Base-by-base conservation (phyloP, 1,284 basidiomycete species). In the Rhodotorula sp. region DNA sequence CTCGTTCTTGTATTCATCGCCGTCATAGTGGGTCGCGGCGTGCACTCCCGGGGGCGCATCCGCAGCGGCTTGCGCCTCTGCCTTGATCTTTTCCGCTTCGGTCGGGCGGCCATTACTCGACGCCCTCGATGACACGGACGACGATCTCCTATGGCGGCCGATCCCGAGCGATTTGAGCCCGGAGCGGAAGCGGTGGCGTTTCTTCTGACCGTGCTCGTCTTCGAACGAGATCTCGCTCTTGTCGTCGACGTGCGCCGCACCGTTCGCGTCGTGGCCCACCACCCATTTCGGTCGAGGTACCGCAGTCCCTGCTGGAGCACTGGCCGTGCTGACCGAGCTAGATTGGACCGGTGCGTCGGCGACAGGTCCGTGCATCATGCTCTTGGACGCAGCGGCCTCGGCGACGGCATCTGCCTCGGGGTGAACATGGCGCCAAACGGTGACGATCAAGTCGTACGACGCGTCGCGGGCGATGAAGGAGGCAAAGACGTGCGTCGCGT, bases 391-490 rank as follows among this genome's bases (percentile, higher is more conserved):
- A 7, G 23, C 65, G 59, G 2, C 23, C 15, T 15, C 65, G 31
- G 3, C 48, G n/a, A 16, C 67, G 47, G 18, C 57, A 26, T 23
- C 16, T 18, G 48, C 61, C 14, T 89, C 89, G 0, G 95, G 94
- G 65, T 92, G 88, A 5, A 90, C 90, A 29, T 97, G 88, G 29
- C 90, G 87, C 95, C 96, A 99, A 70, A 98, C 92, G 80, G 97
- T 97, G 80, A 88, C 88, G 61, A 99, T 92, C 68, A 99, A 92
- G 81, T 98, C 95, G 83, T 89, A 97, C 0, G 94, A 93, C 31
- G 92, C 93, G 82, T 99, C 96, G 29, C 97, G 88, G 0, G 93
- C 90, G 75, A 99, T 88, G 85, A 99, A 94, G 4, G 93, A 97
- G 0, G 95, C 91, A 79, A 99, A 98, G 0, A 89, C 92, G 83